A percentile compares a stretch with the other conserved stretches of the same genome.
Evolutionary conservation across 2,329 filamentous ascomycete species (phyloP).

Genomic region (Emericellopsis cladophorae): DNA sequence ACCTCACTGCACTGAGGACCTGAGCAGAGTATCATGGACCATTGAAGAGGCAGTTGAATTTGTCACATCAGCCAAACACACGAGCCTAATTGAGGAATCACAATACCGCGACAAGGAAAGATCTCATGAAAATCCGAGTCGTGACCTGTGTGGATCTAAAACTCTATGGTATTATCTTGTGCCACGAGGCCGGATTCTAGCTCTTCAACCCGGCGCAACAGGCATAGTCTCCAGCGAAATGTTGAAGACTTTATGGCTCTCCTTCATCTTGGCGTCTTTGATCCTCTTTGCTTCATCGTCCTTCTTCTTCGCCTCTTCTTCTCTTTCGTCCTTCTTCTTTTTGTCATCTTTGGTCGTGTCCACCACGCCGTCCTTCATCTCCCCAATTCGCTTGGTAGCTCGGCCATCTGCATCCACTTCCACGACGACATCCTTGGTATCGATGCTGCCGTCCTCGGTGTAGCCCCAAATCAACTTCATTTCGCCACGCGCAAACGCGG

Average conservation of each 20-base stretch:
- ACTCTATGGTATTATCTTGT: no score
- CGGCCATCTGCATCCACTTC: conserved; percentile 38
- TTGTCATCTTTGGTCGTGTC: conserved; percentile 18
- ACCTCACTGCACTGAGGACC: no score
- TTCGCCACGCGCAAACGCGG: conserved; percentile 60
- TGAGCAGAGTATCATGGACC: no score
- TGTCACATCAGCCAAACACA: no score
- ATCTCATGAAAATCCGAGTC: no score
- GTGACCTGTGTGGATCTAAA: no score
- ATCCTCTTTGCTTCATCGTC: conserved; percentile 5
- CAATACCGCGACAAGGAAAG: no score
- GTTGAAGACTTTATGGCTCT: conserved; percentile 16
- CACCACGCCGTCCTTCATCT: conserved; percentile 22
- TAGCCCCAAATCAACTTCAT: conserved; percentile 67
- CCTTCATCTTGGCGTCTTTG: conserved; percentile 2
- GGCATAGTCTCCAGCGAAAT: conserved; percentile 18
- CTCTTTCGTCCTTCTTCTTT: conserved; percentile 8
- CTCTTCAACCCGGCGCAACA: neutral
- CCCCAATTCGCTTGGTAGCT: conserved; percentile 24
- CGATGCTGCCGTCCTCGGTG: conserved; percentile 55
- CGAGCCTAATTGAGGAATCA: no score
- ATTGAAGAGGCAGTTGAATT: no score
- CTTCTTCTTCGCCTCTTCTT: conserved; percentile 6
- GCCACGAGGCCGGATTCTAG: no score
- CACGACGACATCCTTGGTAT: conserved; percentile 40